phyloP scores from a whole-genome alignment of 768 basidiomycete genomes.

The Gelatoporia subvermispora region DNA sequence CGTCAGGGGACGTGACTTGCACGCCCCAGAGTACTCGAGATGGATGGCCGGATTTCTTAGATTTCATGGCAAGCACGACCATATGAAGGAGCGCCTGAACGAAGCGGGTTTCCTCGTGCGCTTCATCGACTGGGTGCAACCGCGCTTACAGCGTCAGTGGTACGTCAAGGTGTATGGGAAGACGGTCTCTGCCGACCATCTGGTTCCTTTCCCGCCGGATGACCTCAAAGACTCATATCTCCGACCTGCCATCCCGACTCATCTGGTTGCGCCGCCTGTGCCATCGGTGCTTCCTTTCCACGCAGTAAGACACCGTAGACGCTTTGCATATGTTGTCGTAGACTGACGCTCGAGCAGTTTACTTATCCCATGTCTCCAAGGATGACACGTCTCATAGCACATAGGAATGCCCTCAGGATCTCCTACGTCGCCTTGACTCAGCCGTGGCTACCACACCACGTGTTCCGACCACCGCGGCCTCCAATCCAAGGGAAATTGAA shows the following conservation, averaged over 20 bases:
- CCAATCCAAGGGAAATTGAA: conserved; percentile 37
- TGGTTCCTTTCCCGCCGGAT: conserved; percentile 5
- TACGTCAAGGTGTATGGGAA: conserved; percentile 36
- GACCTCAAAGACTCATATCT: conserved; percentile 10
- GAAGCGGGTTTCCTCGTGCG: conserved; percentile 42
- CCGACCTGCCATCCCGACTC: conserved; percentile 15
- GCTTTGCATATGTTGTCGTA: background rate
- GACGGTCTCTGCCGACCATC: conserved; percentile 15
- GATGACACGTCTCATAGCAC: conserved; percentile 40
- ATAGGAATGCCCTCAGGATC: conserved; percentile 42
- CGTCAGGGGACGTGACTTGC: conserved; percentile 23
- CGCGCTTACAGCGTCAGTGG: conserved; percentile 37
- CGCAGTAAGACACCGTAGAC: conserved; percentile 28
- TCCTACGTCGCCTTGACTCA: conserved; percentile 38
- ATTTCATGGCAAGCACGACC: conserved; percentile 24
- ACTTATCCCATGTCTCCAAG: conserved; percentile 39
- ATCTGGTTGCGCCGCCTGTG: conserved; percentile 27
- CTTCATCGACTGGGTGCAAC: conserved; percentile 38
- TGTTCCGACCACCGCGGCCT: conserved; percentile 36
- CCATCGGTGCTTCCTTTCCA: conserved; percentile 47
- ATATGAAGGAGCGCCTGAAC: conserved; percentile 21
- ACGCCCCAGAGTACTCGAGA: conserved; percentile 16
- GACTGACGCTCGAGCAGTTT: conserved; percentile 30
- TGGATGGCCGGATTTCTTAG: conserved; percentile 30
- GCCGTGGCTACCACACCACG: conserved; percentile 35